Evolutionary conservation across 352 stramenopile genomes (phyloP).

Genomic region (Pythium utonaiense): DNA sequence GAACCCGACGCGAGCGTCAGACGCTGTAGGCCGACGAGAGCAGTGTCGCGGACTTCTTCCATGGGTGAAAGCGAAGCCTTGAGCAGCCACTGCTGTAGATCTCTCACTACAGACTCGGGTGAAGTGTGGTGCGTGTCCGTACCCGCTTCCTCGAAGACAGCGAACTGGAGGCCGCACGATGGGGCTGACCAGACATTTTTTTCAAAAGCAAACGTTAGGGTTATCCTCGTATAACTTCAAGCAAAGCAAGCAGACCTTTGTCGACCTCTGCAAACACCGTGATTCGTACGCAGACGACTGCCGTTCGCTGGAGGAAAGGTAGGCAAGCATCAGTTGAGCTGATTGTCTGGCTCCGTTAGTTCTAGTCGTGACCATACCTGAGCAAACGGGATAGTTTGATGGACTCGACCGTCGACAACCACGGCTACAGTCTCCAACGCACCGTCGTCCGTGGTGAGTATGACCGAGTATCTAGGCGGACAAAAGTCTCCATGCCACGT

Average conservation of each 20-base stretch:
- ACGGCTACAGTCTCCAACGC: conserved; percentile 21
- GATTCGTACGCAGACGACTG: conserved; percentile 11
- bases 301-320: conserved; percentile 1
- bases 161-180: conserved; percentile 48
- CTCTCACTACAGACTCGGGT: conserved; percentile 43
- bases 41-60: conserved; percentile 51
- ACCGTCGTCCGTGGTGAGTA: conserved; percentile 16
- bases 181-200: neutral
- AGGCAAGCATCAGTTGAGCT: neutral
- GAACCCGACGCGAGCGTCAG: conserved; percentile 74
- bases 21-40: conserved; percentile 53
- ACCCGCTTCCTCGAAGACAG: conserved; percentile 49
- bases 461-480: conserved; percentile 13
- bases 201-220: no score
- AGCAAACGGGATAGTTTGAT: conserved; percentile 19
- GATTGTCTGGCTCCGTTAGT: no score
- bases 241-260: conserved; percentile 6
- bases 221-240: no score
- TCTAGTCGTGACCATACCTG: no score
- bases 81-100: conserved; percentile 70
- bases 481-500: conserved; percentile 17
- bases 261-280: conserved; percentile 2
- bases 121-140: conserved; percentile 44
- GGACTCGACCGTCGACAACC: conserved; percentile 12
- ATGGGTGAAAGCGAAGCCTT: conserved; percentile 47